A percentile compares a stretch with the other conserved stretches of the same genome.
Conservation (phyloP, 805 yeast genomes). For the Saccharomycopsis olivae region DNA sequence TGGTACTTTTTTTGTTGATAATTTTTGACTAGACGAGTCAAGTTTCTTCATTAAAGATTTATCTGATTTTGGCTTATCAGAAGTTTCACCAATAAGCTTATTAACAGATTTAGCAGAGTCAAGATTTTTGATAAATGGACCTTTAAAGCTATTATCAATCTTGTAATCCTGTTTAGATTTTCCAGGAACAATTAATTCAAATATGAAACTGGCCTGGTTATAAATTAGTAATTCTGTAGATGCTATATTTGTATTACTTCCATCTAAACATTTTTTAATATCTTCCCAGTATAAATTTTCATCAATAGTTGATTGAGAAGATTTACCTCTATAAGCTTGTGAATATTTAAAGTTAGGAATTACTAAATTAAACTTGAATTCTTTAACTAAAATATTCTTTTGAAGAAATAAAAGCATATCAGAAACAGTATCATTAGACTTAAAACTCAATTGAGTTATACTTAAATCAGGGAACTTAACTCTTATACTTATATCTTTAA, state of each 20-base stretch:
- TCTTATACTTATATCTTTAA: too few species aligned
- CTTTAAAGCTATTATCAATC: slow-evolving; percentile 11
- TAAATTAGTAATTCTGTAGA: slow-evolving; percentile 11
- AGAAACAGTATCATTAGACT: slow-evolving; percentile 21
- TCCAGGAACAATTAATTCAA: slow-evolving; percentile 10
- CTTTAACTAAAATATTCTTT: slow-evolving; percentile 19
- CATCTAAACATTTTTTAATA: slow-evolving; percentile 14
- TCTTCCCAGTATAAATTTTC: slow-evolving; percentile 22
- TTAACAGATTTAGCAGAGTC: too few species aligned
- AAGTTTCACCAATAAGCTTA: too few species aligned
- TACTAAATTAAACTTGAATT: slow-evolving; percentile 13
- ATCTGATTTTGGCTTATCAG: too few species aligned
- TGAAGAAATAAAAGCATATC: slow-evolving; percentile 22
- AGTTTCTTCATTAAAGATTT: too few species aligned
- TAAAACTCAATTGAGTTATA: slow-evolving; percentile 23
- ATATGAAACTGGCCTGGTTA: too few species aligned
- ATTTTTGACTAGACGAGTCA: too few species aligned
- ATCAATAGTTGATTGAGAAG: background rate
- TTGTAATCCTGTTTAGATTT: too few species aligned
- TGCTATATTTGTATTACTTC: slow-evolving; percentile 20
- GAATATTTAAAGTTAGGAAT: slow-evolving; percentile 13
- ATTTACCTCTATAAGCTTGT: slow-evolving; percentile 6
- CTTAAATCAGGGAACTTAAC: slow-evolving; percentile 27
- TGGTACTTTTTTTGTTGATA: too few species aligned
- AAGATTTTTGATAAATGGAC: too few species aligned